phyloP scores from a whole-genome alignment of 306 rosid genomes.

The Acacia confusa region DNA sequence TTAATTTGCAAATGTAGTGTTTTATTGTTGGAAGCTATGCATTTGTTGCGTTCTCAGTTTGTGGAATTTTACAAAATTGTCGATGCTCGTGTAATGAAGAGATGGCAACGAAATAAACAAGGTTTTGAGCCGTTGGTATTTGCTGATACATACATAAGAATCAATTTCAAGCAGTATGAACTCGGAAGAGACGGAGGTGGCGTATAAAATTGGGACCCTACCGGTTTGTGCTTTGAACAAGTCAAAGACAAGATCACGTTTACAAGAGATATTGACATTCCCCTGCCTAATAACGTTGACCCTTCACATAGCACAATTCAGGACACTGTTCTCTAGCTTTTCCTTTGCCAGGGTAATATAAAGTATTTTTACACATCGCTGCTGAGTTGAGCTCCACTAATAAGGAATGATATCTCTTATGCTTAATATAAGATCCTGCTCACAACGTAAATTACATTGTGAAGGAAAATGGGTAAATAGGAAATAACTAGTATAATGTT shows the following conservation, averaged over 20 bases:
- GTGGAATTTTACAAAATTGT: not conserved
- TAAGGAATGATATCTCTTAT: not conserved
- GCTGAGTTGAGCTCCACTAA: not conserved
- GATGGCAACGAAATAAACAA: not conserved
- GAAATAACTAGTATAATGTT: not conserved
- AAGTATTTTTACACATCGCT: not conserved
- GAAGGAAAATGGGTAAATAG: not conserved
- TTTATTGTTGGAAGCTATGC: not conserved
- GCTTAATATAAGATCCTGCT: fast-evolving
- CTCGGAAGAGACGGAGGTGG: not conserved
- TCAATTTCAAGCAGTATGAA: not conserved
- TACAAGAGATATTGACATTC: not conserved
- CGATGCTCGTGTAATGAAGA: not conserved
- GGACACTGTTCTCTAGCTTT: not conserved
- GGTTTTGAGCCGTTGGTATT: not conserved
- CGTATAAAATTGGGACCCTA: not conserved
- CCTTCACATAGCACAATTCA: not conserved
- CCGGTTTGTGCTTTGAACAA: not conserved
- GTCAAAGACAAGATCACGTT: slow-evolving; percentile 18
- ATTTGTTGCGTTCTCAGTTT: not conserved
- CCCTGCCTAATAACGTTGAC: slow-evolving; percentile 20
- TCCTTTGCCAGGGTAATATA: not conserved
- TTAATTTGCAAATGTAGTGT: not conserved
- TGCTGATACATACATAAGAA: not conserved
- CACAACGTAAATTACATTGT: too few species aligned